phyloP scores from a whole-genome alignment of 306 rosid species.

The Hippophae tibetana region DNA sequence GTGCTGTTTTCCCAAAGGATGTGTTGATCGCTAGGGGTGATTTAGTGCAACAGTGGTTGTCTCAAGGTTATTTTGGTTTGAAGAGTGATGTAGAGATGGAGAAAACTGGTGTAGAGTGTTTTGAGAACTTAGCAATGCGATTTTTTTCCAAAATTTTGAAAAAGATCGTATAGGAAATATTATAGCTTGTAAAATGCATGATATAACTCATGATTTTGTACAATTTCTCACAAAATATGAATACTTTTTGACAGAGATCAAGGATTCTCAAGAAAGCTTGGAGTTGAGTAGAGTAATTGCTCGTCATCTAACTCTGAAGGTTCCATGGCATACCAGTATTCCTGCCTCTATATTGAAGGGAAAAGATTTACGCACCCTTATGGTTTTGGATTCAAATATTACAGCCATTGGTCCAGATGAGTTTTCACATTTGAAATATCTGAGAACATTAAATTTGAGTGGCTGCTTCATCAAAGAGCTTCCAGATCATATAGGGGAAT shows the following conservation, averaged over 20 bases:
- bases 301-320: background rate
- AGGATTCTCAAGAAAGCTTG: background rate
- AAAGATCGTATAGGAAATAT: background rate
- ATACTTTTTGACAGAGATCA: background rate
- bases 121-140: constrained; percentile 5
- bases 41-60: constrained; percentile 7
- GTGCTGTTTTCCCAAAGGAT: constrained; percentile 12
- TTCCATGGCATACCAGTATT: background rate
- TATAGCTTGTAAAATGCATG: constrained; percentile 8
- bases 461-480: background rate
- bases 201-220: constrained; percentile 6
- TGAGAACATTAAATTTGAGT: constrained; percentile 10
- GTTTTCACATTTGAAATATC: background rate
- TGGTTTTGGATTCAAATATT: background rate
- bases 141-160: constrained; percentile 10
- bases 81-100: background rate
- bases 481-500: background rate
- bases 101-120: constrained; percentile 1
- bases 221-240: background rate
- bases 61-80: constrained; percentile 1
- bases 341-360: background rate
- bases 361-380: background rate
- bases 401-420: background rate
- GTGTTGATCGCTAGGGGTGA: background rate
- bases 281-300: background rate